A percentile compares a stretch with the other conserved stretches of the same genome.
Conservation (phyloP, 2,329 filamentous ascomycete genomes). For the Xylariaceae sp. region DNA sequence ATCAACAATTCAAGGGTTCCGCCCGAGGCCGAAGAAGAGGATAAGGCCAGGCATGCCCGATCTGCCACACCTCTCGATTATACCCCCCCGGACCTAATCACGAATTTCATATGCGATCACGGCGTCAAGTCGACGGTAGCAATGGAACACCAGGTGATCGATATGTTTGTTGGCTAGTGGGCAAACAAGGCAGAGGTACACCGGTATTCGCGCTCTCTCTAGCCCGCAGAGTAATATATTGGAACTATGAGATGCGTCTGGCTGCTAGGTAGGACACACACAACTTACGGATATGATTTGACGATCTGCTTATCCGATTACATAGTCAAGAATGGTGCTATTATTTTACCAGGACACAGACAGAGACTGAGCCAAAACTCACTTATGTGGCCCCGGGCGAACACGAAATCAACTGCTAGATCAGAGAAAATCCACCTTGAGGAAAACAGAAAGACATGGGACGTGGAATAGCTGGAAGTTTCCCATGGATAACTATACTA, state of each 20-base stretch:
- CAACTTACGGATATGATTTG: background rate
- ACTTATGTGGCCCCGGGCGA: background rate
- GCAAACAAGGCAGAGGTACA: background rate
- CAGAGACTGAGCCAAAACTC: too few relatives aligned
- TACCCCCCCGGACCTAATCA: conserved; percentile 30
- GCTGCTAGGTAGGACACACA: conserved; percentile 11
- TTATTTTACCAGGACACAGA: background rate
- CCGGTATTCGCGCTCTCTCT: background rate
- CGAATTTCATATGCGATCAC: conserved; percentile 32
- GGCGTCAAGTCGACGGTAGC: conserved; percentile 31
- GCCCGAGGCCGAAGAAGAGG: conserved; percentile 14
- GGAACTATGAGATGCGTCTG: background rate
- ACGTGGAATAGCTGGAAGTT: background rate
- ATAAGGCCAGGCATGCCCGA: conserved; percentile 11
- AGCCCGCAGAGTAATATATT: background rate
- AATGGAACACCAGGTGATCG: conserved; percentile 33
- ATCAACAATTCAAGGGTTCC: background rate
- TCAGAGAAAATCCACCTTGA: conserved; percentile 2
- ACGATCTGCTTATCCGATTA: conserved; percentile 13
- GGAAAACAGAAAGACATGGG: background rate
- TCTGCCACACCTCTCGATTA: conserved; percentile 19
- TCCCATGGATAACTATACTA: background rate
- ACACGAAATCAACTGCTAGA: conserved; percentile 4
- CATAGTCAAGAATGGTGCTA: conserved; percentile 3
- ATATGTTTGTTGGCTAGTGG: conserved; percentile 29